A percentile compares a stretch with the other conserved stretches of the same genome.
phyloP scores from a whole-genome alignment of 306 rosid genomes.

The Macrotyloma uniflorum region DNA sequence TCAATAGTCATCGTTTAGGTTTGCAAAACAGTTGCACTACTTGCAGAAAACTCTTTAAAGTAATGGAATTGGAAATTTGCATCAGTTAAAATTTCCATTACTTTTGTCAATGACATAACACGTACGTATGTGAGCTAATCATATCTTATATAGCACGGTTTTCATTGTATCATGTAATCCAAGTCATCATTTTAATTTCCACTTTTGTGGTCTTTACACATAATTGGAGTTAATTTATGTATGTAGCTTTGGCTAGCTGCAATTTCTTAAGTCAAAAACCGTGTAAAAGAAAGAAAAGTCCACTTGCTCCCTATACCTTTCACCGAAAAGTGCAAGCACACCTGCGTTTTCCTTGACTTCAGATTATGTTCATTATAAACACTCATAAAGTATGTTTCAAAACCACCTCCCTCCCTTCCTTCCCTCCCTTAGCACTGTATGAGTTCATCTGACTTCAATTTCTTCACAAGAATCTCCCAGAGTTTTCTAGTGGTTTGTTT shows the following conservation, averaged over 20 bases:
- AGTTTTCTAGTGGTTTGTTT: slow-evolving; percentile 4
- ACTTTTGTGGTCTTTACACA: slow-evolving; percentile 65
- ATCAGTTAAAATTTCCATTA: not conserved
- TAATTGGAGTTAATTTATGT: slow-evolving; percentile 47
- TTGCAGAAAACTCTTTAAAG: not conserved
- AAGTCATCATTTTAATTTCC: slow-evolving; percentile 48
- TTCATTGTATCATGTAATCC: slow-evolving; percentile 56
- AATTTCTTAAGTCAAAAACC: slow-evolving; percentile 49
- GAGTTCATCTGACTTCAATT: slow-evolving; percentile 63
- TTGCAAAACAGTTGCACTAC: not conserved
- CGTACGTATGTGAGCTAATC: slow-evolving; percentile 27
- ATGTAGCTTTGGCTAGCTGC: slow-evolving; percentile 63
- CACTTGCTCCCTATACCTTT: slow-evolving; percentile 55
- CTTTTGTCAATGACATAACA: slow-evolving; percentile 12
- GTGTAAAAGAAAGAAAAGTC: slow-evolving; percentile 37
- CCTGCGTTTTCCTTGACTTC: slow-evolving; percentile 69
- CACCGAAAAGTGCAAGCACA: slow-evolving; percentile 90
- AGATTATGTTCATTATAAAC: slow-evolving; percentile 54
- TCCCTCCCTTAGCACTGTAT: slow-evolving; percentile 56
- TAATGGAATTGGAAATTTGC: slow-evolving; percentile 1
- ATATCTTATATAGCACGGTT: slow-evolving; percentile 37
- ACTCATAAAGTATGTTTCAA: slow-evolving; percentile 56
- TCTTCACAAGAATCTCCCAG: slow-evolving; percentile 45
- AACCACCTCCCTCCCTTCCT: slow-evolving; percentile 47
- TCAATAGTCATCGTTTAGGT: not conserved